Evolutionary conservation across 192 early-diverging fungal species (phyloP), one percentile per base, ranked within the genome.

Genomic region (Entophlyctis luteolus): DNA sequence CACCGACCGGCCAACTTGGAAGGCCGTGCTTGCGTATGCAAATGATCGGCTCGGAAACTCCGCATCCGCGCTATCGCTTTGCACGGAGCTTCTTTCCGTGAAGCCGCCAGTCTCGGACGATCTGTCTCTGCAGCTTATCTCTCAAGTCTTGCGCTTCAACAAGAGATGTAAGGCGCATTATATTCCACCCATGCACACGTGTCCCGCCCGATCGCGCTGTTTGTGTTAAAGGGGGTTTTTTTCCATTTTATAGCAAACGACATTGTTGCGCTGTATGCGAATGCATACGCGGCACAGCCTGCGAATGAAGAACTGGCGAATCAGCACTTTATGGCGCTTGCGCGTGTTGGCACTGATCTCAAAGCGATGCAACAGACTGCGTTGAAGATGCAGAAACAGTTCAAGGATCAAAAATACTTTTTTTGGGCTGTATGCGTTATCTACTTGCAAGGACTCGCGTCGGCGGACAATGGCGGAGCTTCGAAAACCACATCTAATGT

Each of bases 341-440:
- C 88, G 0, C 80, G 89, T 45, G 85, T 65, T 29, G 48, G 77
- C 2, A n/a, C n/a, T n/a, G 81, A 92, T 79, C 85, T 76, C 42
- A 88, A 90, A 58, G 77, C 77, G 22, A 81, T 86, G 73, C 88
- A 91, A 47, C 77, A 88, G 82, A 87, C 85, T 4, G 91, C 93
- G 0, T 73, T 95, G 37, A 89, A 87, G 50, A 72, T 98, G 39
- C 86, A 90, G 65, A 91, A 93, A 67, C 74, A 80, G 46, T 93
- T 90, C 68, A 91, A 90, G 68, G 72, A 82, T 33, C 76, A 84
- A 67, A 88, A 84, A 52, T 93, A 94, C 74, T 79, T 91, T 67
- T 93, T 93, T 76, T 98, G 92, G 93, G 83, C 87, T 0, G 86
- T 93, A 39, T 86, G 90, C 74, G 84, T 86, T 34, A 78, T 94